Percentiles rank a stretch among this genome's conserved stretches.
phyloP scores from a whole-genome alignment of 176 grass and related monocot genomes.

The Secale cereale region DNA sequence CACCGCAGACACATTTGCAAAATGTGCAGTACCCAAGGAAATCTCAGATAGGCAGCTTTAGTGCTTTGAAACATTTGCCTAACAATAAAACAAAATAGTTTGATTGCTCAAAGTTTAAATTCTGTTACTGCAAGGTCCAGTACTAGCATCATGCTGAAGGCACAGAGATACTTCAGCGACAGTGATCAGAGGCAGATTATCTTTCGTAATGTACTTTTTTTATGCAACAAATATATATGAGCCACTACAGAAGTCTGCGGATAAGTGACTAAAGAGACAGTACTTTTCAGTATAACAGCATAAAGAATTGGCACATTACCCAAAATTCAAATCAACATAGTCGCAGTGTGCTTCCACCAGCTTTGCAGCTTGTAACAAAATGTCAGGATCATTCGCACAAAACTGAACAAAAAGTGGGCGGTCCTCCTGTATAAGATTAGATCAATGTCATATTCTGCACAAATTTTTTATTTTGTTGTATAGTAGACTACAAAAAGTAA shows the following conservation, averaged over 20 bases:
- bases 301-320: conserved; percentile 42
- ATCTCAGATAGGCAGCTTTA: not conserved
- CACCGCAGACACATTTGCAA: not conserved
- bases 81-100: not conserved
- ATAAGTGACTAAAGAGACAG: not conserved
- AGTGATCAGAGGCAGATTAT: not conserved
- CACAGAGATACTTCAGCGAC: not conserved
- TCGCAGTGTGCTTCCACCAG: conserved; percentile 79
- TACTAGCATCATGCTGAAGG: not conserved
- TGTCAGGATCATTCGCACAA: conserved; percentile 93
- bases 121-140: not conserved
- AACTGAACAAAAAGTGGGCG: conserved; percentile 96
- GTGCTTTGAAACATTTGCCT: not conserved
- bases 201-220: not conserved
- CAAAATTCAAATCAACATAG: conserved; percentile 97
- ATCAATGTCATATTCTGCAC: not conserved
- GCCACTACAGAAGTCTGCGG: not conserved
- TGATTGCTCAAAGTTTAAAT: not conserved
- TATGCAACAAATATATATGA: not conserved
- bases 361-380: conserved; percentile 90
- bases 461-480: not conserved
- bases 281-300: not conserved
- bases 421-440: conserved; percentile 63
- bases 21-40: not conserved
- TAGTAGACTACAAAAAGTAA: not conserved